These are phyloP conservation scores for Starmerella sirachaensis DNA, from an alignment of 805 yeast genomes.

Conservation along the genomic window DNA sequence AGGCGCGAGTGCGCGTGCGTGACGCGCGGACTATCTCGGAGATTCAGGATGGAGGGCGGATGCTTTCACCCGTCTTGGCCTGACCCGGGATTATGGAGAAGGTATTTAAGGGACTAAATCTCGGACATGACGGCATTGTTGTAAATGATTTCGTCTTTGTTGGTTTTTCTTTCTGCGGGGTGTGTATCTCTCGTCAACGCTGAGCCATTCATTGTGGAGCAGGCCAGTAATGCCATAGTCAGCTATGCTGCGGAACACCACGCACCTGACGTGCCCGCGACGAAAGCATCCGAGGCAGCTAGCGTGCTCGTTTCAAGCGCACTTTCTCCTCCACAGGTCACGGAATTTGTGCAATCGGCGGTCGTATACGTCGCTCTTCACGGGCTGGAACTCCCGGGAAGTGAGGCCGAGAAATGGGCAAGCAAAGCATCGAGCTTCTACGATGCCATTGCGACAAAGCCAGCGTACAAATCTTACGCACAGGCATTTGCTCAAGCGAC, in stretches of 20 bases:
- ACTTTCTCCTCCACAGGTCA: slow-evolving; percentile 19
- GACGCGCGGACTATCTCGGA: too few relatives aligned
- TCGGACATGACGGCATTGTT: too few relatives aligned
- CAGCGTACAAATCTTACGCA: slow-evolving; percentile 18
- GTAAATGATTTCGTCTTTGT: slow-evolving; percentile 11
- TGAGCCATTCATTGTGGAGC: slow-evolving; percentile 16
- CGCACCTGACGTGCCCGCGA: slow-evolving; percentile 13
- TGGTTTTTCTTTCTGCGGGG: slow-evolving; percentile 9
- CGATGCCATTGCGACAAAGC: slow-evolving; percentile 15
- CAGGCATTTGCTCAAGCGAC: slow-evolving; percentile 12
- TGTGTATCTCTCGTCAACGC: slow-evolving; percentile 6
- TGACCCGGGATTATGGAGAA: too few relatives aligned
- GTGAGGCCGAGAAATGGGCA: slow-evolving; percentile 14
- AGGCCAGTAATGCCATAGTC: slow-evolving; percentile 17
- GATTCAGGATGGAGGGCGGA: too few relatives aligned
- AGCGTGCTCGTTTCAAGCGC: slow-evolving; percentile 13
- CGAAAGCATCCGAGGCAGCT: slow-evolving; percentile 17
- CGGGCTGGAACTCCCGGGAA: slow-evolving; percentile 15
- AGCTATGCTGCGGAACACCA: slow-evolving; percentile 16
- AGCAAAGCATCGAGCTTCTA: slow-evolving; percentile 20
- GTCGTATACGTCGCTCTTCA: slow-evolving; percentile 15
- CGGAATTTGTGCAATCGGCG: slow-evolving; percentile 15
- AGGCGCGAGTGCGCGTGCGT: too few relatives aligned
- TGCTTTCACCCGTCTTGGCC: too few relatives aligned
- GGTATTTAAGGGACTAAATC: too few relatives aligned